These are phyloP conservation scores for Boletus sp. DNA, from an alignment of 1,284 basidiomycete genomes.

Conservation along the genomic window DNA sequence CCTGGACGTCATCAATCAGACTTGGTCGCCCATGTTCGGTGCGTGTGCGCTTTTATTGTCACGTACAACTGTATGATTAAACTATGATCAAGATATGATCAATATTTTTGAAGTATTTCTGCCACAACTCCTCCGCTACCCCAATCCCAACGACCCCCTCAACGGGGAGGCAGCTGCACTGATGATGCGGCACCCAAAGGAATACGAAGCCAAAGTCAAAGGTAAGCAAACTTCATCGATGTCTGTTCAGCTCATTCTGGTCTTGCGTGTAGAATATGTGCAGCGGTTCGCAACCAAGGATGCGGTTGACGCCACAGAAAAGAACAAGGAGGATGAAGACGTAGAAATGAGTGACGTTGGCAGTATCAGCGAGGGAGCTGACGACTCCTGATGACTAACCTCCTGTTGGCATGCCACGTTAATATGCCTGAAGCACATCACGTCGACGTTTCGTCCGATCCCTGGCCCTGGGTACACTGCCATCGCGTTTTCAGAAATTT, in stretches of 20 bases:
- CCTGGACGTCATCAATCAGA: slow-evolving; percentile 95
- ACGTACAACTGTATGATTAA: slow-evolving; percentile 9
- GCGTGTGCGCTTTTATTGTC: slow-evolving; percentile 17
- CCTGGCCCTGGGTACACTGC: slow-evolving; percentile 9
- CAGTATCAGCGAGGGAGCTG: slow-evolving; percentile 74
- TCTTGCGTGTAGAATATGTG: slow-evolving; percentile 72
- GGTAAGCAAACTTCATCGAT: slow-evolving; percentile 42
- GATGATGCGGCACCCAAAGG: slow-evolving; percentile 94
- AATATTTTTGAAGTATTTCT: slow-evolving; percentile 99
- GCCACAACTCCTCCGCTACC: slow-evolving; percentile 94
- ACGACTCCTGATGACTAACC: slow-evolving; percentile 23
- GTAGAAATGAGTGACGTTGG: slow-evolving; percentile 92
- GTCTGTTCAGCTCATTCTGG: slow-evolving; percentile 2
- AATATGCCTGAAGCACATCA: slow-evolving; percentile 11
- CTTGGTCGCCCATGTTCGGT: slow-evolving; percentile 99
- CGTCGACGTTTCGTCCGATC: slow-evolving; percentile 8
- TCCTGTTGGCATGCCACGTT: slow-evolving; percentile 1
- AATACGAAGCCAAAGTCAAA: slow-evolving; percentile 90
- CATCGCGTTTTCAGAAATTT: slow-evolving; percentile 16
- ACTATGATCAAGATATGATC: slow-evolving; percentile 77
- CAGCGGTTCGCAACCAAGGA: slow-evolving; percentile 82
- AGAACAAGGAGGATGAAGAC: slow-evolving; percentile 66
- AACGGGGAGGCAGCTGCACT: slow-evolving; percentile 97
- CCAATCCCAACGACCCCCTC: slow-evolving; percentile 95
- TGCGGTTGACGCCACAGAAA: slow-evolving; percentile 63